Conservation (phyloP, 169 alveolate species). For the Plasmodium coatneyi region DNA sequence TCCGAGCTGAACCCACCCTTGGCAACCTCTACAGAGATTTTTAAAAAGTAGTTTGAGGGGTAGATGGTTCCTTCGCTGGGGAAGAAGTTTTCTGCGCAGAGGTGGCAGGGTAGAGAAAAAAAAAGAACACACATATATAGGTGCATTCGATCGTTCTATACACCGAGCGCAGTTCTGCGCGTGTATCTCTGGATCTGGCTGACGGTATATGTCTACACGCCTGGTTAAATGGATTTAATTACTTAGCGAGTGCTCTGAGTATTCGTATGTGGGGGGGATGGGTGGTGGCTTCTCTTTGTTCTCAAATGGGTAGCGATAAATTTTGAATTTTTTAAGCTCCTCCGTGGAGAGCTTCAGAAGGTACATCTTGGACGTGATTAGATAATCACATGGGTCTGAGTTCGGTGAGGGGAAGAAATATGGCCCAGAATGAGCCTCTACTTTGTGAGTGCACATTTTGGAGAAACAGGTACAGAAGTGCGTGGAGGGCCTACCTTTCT, state of each 20-base stretch:
- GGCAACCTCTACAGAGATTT: constrained; percentile 33
- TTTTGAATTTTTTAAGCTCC: constrained; percentile 32
- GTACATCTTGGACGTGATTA: constrained; percentile 52
- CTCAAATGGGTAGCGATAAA: constrained; percentile 15
- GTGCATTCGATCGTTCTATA: background rate
- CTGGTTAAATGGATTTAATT: background rate
- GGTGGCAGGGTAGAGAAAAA: background rate
- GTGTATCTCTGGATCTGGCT: background rate
- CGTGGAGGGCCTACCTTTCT: background rate
- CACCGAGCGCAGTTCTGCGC: background rate
- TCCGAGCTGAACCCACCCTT: constrained; percentile 25
- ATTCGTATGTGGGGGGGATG: constrained; percentile 38
- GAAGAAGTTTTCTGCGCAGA: constrained; percentile 27
- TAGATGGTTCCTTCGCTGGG: constrained; percentile 11
- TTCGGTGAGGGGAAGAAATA: background rate
- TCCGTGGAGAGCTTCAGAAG: constrained; percentile 17
- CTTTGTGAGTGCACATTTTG: background rate
- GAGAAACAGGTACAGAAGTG: background rate
- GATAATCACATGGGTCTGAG: constrained; percentile 38
- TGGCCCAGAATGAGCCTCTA: background rate
- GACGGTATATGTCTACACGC: background rate
- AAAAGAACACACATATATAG: background rate
- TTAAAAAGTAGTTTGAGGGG: constrained; percentile 34
- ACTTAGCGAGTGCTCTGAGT: constrained; percentile 55
- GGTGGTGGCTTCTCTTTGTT: constrained; percentile 15